These are phyloP conservation scores for Curvularia spicifera DNA, from an alignment of 2,329 filamentous ascomycete genomes.

Conservation along the genomic window DNA sequence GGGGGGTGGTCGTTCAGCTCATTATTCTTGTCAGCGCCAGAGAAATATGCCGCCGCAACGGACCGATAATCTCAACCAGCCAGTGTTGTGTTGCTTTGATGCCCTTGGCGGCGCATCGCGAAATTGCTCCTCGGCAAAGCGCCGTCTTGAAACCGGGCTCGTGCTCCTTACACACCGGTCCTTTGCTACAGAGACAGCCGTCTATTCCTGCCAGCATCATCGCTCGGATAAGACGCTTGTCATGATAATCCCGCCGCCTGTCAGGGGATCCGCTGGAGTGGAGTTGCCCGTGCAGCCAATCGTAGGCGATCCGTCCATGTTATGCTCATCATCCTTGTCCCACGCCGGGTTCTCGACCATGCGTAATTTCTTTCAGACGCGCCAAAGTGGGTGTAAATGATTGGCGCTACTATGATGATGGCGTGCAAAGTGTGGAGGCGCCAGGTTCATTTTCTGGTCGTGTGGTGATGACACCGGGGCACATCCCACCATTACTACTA, in stretches of 20 bases:
- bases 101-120: conserved; percentile 36
- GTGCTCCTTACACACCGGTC: conserved; percentile 27
- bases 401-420: conserved; percentile 36
- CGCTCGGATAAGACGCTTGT: conserved; percentile 23
- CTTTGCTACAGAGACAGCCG: conserved; percentile 36
- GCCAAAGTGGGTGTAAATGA: conserved; percentile 36
- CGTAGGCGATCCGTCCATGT: conserved; percentile 11
- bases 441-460: conserved; percentile 33
- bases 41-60: conserved; percentile 10
- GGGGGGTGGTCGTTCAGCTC: conserved; percentile 1
- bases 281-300: conserved; percentile 37
- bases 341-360: conserved; percentile 32
- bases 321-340: conserved; percentile 22
- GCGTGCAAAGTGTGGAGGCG: conserved; percentile 32
- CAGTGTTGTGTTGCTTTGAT: conserved; percentile 29
- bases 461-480: conserved; percentile 28
- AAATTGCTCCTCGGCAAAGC: conserved; percentile 40
- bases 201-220: conserved; percentile 23
- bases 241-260: conserved; percentile 19
- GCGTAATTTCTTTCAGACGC: conserved; percentile 48
- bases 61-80: conserved; percentile 29
- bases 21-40: conserved; percentile 4
- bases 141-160: conserved; percentile 37
- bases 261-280: conserved; percentile 37
- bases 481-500: conserved; percentile 27